Percentiles rank a stretch among this genome's conserved stretches.
These are phyloP conservation scores for Psidium friedrichsthalianum DNA, from an alignment of 345 rosid genomes.

Conservation along the genomic window DNA sequence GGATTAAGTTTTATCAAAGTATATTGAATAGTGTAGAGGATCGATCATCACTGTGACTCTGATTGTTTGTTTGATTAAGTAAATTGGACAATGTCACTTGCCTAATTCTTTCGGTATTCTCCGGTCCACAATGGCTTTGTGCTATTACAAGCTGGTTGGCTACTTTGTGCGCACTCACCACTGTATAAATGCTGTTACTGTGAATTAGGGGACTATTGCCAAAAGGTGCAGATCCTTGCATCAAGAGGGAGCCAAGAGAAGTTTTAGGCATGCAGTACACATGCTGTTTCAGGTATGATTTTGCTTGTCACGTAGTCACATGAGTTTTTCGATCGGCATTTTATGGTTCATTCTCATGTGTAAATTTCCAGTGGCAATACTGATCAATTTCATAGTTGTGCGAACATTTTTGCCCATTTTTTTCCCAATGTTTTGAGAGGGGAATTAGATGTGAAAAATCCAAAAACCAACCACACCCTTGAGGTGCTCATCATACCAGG, in stretches of 20 bases:
- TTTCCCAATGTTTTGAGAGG: not conserved
- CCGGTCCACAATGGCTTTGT: not conserved
- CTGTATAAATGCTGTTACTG: not conserved
- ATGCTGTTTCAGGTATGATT: conserved; percentile 82
- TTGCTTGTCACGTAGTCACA: not conserved
- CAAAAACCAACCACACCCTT: not conserved
- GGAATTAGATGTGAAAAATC: not conserved
- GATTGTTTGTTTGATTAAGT: not conserved
- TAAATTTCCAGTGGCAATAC: not conserved
- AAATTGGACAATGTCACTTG: not conserved
- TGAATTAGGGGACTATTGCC: conserved; percentile 69
- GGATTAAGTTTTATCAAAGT: not conserved
- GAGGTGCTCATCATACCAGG: no score
- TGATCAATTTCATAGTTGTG: not conserved
- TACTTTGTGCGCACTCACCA: not conserved
- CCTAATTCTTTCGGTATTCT: not conserved
- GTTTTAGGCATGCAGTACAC: conserved; percentile 88
- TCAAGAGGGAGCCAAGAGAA: conserved; percentile 97
- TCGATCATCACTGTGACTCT: not conserved
- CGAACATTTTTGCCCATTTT: not conserved
- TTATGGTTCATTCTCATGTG: not conserved
- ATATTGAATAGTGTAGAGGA: not conserved
- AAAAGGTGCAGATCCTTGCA: conserved; percentile 96
- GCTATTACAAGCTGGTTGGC: not conserved
- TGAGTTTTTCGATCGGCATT: not conserved